Percentiles rank a stretch among this genome's conserved stretches.
These are phyloP conservation scores for Suillus alpinus DNA, from an alignment of 768 basidiomycete species.

Conservation along the genomic window DNA sequence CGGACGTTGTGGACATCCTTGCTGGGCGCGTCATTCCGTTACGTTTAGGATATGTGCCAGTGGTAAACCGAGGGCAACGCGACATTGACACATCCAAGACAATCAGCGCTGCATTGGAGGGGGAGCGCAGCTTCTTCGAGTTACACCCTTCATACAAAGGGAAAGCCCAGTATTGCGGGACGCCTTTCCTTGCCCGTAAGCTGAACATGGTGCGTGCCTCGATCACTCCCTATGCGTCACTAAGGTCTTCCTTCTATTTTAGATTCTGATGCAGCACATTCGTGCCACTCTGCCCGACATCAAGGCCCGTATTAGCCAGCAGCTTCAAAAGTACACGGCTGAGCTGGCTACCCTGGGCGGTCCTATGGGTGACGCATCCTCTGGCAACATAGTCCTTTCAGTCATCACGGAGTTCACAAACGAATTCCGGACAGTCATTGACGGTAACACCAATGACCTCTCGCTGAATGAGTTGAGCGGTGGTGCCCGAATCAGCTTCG, in stretches of 20 bases:
- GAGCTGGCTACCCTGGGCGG: slow-evolving; percentile 88
- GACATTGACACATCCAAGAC: slow-evolving; percentile 91
- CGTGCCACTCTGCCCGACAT: slow-evolving; percentile 97
- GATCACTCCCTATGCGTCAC: not conserved
- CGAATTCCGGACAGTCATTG: slow-evolving; percentile 95
- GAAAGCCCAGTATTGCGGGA: slow-evolving; percentile 96
- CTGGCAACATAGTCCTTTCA: slow-evolving; percentile 90
- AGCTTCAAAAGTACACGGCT: slow-evolving; percentile 82
- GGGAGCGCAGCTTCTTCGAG: slow-evolving; percentile 92
- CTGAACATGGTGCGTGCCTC: slow-evolving; percentile 75
- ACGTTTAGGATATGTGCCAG: slow-evolving; percentile 95
- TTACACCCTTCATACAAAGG: slow-evolving; percentile 89
- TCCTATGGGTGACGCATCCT: slow-evolving; percentile 76
- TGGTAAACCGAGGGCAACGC: slow-evolving; percentile 96
- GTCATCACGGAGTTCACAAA: slow-evolving; percentile 98
- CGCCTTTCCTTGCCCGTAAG: slow-evolving; percentile 93
- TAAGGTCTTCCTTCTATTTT: not conserved
- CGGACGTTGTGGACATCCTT: slow-evolving; percentile 98
- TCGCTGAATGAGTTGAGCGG: slow-evolving; percentile 96
- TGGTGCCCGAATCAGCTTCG: slow-evolving; percentile 97
- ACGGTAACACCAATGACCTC: slow-evolving; percentile 95
- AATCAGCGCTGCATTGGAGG: slow-evolving; percentile 82
- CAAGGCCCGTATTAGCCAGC: slow-evolving; percentile 90
- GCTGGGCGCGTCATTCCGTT: slow-evolving; percentile 96
- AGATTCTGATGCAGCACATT: slow-evolving; percentile 99